Base-by-base conservation (phyloP, 78 protist species). In the Tieghemostelium lacteum region DNA sequence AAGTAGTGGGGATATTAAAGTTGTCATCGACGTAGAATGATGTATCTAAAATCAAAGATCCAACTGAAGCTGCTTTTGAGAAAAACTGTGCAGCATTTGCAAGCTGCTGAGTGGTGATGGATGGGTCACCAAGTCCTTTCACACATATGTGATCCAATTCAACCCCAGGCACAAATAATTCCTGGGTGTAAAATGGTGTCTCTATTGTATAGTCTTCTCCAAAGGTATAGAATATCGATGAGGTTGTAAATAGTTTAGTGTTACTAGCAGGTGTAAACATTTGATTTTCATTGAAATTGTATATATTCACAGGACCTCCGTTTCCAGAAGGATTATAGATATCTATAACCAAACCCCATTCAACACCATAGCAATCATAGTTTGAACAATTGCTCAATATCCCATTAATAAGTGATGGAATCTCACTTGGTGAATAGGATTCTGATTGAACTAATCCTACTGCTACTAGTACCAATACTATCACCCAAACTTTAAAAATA, bases 81-180 rank as follows among this genome's bases (percentile, higher is more conserved):
- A 78, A 78, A 55, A 39, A 64, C 12, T 33, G 31, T 0, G 76
- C 66, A 8, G 76, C 75, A 0, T 67, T 31, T 28, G 26, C 16
- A 16, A 78, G n/a, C 6, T n/a, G 19, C 6, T 45, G 26, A 8
- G 37, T 36, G 34, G 75, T 52, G 22, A 78, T 55, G 16, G 88
- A 78, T n/a, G 88, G 88, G 40, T 78, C 88, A 55, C 88, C 88
- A 33, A 52, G 73, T 36, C 88, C 88, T 36, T 52, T 52, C 0
- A 78, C 69, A 66, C 88, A 78, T 19, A 78, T 33, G 8, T 37
- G 50, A 8, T 78, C 45, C 7, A 78, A 52, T 29, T 71, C 64
- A 20, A 57, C 24, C 20, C 42, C 62, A 7, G 49, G 36, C n/a
- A 66, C 29, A 36, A 20, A 67, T 55, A 66, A 70, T 55, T 33